phyloP scores from a whole-genome alignment of 2,329 filamentous ascomycete species.

The Epichloe coenophiala region DNA sequence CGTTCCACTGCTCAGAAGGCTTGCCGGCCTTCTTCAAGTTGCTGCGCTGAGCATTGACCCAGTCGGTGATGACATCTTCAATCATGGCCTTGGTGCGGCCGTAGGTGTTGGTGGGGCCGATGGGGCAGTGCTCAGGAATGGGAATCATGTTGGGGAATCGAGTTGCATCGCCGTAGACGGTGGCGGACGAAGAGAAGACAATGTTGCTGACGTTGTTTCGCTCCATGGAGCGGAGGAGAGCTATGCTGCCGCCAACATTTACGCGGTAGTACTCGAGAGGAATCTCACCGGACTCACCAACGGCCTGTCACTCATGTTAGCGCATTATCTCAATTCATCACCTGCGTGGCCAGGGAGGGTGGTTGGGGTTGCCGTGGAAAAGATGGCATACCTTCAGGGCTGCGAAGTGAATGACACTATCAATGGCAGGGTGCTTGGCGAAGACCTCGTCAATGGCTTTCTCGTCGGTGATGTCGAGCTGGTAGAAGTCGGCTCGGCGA shows the following conservation, averaged over 20 bases:
- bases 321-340: too few species aligned
- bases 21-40: constrained; percentile 71
- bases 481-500: constrained; percentile 72
- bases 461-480: constrained; percentile 81
- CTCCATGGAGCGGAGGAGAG: constrained; percentile 75
- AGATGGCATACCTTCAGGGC: constrained; percentile 65
- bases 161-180: constrained; percentile 95
- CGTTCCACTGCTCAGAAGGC: constrained; percentile 75
- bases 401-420: constrained; percentile 98
- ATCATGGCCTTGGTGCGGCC: constrained; percentile 91
- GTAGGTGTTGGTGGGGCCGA: constrained; percentile 94
- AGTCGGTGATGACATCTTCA: constrained; percentile 83
- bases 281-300: constrained; percentile 87
- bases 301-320: constrained; percentile 44
- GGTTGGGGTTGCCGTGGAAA: too few species aligned
- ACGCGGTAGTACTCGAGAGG: constrained; percentile 96
- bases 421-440: constrained; percentile 76
- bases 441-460: constrained; percentile 76
- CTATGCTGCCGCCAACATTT: constrained; percentile 87
- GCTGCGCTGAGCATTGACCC: constrained; percentile 73
- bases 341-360: too few species aligned
- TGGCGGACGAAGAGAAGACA: constrained; percentile 96
- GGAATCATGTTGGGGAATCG: constrained; percentile 97
- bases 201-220: constrained; percentile 89
- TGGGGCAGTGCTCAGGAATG: constrained; percentile 92